Percentiles rank a stretch among this genome's conserved stretches.
phyloP scores from a whole-genome alignment of 208 protist species.

The Eutreptiella sp. region DNA sequence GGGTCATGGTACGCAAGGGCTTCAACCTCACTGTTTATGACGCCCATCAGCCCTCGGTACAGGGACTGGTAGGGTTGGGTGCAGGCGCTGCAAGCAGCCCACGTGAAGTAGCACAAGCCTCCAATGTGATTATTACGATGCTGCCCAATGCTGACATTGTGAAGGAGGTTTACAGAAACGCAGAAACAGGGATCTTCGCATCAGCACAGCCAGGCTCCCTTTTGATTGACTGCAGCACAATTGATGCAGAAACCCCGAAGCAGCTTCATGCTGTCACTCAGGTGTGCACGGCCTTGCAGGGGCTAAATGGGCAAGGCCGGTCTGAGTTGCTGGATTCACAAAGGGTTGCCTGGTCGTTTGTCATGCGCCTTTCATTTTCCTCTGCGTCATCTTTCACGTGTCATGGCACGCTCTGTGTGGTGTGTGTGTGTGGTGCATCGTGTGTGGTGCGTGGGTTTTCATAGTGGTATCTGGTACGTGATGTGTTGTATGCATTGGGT shows the following conservation, averaged over 20 bases:
- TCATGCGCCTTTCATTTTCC: too few species aligned
- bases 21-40: slow-evolving; percentile 22
- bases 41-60: background rate
- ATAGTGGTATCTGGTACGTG: too few species aligned
- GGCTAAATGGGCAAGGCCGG: too few species aligned
- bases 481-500: too few species aligned
- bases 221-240: slow-evolving; percentile 63
- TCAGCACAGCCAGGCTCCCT: slow-evolving; percentile 35
- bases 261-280: too few species aligned
- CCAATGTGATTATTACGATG: slow-evolving; percentile 64
- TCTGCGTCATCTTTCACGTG: too few species aligned
- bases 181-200: slow-evolving; percentile 30
- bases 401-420: too few species aligned
- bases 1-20: background rate
- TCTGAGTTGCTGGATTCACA: too few species aligned
- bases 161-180: slow-evolving; percentile 39
- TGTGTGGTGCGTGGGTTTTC: too few species aligned
- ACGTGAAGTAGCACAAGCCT: slow-evolving; percentile 29
- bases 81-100: background rate
- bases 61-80: slow-evolving; percentile 13
- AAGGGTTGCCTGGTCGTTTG: too few species aligned
- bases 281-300: too few species aligned
- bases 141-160: slow-evolving; percentile 54
- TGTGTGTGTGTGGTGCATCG: too few species aligned
- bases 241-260: slow-evolving; percentile 47